Conservation (phyloP, 2,329 filamentous ascomycete genomes). For the Beauveria scarabaeidicola region DNA sequence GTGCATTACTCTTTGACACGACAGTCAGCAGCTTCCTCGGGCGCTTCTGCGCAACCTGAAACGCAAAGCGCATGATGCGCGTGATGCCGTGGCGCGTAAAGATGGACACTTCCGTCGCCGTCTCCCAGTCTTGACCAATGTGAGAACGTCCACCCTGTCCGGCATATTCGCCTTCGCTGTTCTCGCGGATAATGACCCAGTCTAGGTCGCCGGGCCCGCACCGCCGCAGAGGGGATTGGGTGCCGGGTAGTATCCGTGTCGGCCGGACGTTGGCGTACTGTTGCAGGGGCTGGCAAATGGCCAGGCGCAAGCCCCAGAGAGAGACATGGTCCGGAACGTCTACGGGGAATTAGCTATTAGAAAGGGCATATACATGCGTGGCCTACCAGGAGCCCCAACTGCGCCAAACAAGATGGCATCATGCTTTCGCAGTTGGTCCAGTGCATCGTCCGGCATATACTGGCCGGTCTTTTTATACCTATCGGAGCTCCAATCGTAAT, state of each 20-base stretch:
- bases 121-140: slow-evolving; percentile 48
- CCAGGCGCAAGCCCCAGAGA: slow-evolving; percentile 55
- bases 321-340: slow-evolving; percentile 59
- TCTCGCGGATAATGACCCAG: slow-evolving; percentile 60
- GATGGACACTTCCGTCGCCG: slow-evolving; percentile 52
- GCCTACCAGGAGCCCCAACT: slow-evolving; percentile 46
- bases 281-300: slow-evolving; percentile 55
- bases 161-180: slow-evolving; percentile 58
- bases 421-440: slow-evolving; percentile 27
- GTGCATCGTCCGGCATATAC: slow-evolving; percentile 36
- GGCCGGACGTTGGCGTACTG: slow-evolving; percentile 61
- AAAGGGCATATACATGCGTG: not conserved
- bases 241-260: slow-evolving; percentile 51
- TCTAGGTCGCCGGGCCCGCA: slow-evolving; percentile 47
- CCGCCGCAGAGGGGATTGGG: slow-evolving; percentile 46
- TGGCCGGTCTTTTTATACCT: slow-evolving; percentile 58
- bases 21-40: slow-evolving; percentile 51
- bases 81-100: slow-evolving; percentile 53
- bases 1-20: slow-evolving; percentile 58
- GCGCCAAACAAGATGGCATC: slow-evolving; percentile 59
- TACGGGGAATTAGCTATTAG: slow-evolving; percentile 12
- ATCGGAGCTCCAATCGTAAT: slow-evolving; percentile 60
- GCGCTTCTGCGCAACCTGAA: slow-evolving; percentile 48
- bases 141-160: slow-evolving; percentile 57
- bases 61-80: slow-evolving; percentile 54